Percentiles rank a stretch among this genome's conserved stretches.
Conservation (phyloP, 139 green algal species). For the Gonium pectorale region DNA sequence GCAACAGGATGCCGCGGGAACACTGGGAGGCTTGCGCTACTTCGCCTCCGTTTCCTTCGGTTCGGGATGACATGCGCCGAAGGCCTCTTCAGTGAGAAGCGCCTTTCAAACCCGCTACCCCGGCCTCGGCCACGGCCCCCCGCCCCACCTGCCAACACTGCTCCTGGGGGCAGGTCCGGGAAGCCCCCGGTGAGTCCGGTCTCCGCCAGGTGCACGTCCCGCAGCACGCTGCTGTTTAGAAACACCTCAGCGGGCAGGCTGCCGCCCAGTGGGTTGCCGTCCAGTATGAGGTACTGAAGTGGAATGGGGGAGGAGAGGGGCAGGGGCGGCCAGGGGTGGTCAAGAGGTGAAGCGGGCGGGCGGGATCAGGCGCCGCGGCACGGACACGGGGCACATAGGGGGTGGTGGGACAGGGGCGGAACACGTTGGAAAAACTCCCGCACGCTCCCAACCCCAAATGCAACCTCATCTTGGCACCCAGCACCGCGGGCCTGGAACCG, state of each 20-base stretch:
- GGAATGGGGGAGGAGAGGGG: neutral
- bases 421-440: too few relatives aligned
- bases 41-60: too few relatives aligned
- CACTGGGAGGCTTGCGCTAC: too few relatives aligned
- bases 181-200: neutral
- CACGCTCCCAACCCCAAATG: too few relatives aligned
- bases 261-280: slow-evolving; percentile 9
- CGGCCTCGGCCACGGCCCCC: neutral
- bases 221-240: neutral
- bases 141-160: neutral
- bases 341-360: neutral
- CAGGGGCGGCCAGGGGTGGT: neutral
- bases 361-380: neutral
- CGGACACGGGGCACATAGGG: neutral
- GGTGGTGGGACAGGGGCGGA: too few relatives aligned
- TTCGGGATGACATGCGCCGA: too few relatives aligned
- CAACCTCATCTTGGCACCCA: neutral
- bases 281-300: slow-evolving; percentile 7
- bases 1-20: too few relatives aligned
- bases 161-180: neutral
- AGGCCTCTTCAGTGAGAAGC: neutral
- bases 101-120: neutral
- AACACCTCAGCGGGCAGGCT: neutral
- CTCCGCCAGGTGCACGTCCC: neutral
- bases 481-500: neutral